Conservation (phyloP, 2,329 filamentous ascomycete genomes). For the Cordyceps farinosa region DNA sequence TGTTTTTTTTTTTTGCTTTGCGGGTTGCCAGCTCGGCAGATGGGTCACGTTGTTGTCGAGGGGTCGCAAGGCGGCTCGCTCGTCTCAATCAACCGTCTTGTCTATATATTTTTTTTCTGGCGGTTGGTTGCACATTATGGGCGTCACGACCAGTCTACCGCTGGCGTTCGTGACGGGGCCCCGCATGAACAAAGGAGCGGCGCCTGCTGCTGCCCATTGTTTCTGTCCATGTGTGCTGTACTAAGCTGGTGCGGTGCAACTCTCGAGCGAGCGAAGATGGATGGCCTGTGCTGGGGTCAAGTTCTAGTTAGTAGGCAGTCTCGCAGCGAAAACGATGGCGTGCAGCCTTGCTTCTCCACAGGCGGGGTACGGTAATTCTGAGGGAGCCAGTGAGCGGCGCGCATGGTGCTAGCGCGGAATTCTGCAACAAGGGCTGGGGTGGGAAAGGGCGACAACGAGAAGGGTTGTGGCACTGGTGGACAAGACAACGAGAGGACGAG, state of each 20-base stretch:
- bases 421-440: neutral
- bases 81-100: no score
- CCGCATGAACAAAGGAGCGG: no score
- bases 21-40: neutral
- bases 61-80: no score
- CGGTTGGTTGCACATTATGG: no score
- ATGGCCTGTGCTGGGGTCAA: no score
- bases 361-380: neutral
- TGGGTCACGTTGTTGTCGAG: no score
- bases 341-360: neutral
- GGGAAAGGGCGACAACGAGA: neutral
- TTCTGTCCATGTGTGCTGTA: no score
- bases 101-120: no score
- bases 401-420: neutral
- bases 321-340: neutral
- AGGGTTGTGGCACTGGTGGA: neutral
- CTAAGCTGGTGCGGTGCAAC: neutral
- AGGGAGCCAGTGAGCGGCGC: constrained; percentile 6
- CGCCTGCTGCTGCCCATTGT: no score
- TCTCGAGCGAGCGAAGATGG: neutral
- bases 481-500: neutral
- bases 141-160: no score
- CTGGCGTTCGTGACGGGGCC: no score
- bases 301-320: no score
- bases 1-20: neutral